Base-by-base conservation (phyloP, 2,329 filamentous ascomycete species). In the Trichophyton mentagrophytes region DNA sequence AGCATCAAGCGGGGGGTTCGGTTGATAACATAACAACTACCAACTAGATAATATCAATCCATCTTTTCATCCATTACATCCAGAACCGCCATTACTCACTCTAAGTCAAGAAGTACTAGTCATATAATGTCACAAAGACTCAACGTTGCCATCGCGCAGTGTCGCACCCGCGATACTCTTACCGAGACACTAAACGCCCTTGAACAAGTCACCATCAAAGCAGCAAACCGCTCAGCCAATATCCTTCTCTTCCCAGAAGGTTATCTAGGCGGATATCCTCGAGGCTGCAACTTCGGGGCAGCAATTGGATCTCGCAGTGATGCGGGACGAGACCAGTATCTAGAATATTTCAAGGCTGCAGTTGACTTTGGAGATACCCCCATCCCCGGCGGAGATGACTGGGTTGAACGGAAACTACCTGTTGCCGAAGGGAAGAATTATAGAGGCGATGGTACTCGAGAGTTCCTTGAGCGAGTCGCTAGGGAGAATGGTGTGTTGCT, bases 171-270 rank as follows among this genome's bases (percentile, higher is more conserved):
- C 20, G 64, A 70, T 40, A 71, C 70, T 3, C 68, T 72, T 15
- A 27, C 75, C 25, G 76, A 80, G 38, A 95, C 90, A 0, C 81
- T 96, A 60, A 68, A 74, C 5, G 81, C 85, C 40, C 81, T 96
- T 58, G 79, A 85, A 67, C 66, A 72, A 9, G 83, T 87, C 13
- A 85, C 87, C 38, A 75, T 75, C 25, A 75, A 79, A 40, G 90
- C 90, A n/a, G 82, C 85, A 44, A 79, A 71, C 11, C 72, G 77
- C 47, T 77, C 76, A 56, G 77, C 83, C 15, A 77, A 93, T 71
- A 79, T 96, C 57, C 79, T 96, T 30, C 83, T 96, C 59, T 91
- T 96, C 63, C 92, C 92, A 0, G 91, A 97, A 77, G 91, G 91
- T 22, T 96, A 90, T 70, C 80, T 96, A 1, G 92, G 92, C 55